Base-by-base conservation (phyloP, 2,329 filamentous ascomycete species). In the Daldinia eschscholtzii region DNA sequence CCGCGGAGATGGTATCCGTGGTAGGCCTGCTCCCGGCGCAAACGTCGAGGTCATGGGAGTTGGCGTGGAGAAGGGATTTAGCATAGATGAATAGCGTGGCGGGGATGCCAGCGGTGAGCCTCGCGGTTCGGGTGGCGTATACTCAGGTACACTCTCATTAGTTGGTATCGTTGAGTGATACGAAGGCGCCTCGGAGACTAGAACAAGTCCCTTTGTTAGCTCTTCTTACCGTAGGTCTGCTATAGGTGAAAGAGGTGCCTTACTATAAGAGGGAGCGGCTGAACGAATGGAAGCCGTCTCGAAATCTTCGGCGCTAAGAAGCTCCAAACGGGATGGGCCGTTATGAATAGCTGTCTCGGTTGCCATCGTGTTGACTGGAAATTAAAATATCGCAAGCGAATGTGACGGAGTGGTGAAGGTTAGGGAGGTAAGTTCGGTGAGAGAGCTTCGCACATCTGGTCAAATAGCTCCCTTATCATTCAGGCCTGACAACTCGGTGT, bases 221-320 rank as follows among this genome's bases (percentile, higher is more conserved):
- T 55, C 12, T 57, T 60, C 53, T 35, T 52, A 42, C 35, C n/a
- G n/a, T 55, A 39, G 12, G 28, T 53, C n/a, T 35, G 23, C 6
- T 41, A 18, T 23, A 20, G n/a, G 42, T 6, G 23, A 30, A 42
- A 28, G 26, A 52, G n/a, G 39, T 55, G 63, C 61, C 86, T 83
- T 73, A 89, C 87, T 83, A 77, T 92, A 92, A 9, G 90, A 92
- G 44, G 90, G 90, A n/a, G 89, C 89, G 6, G 86, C 86, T 18
- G 89, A 92, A 72, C 83, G 88, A 68, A 92, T 86, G 9, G 90
- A 92, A 6, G 87, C 85, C 23, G 89, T 91, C 74, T 92, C 90
- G 65, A 90, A 88, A 76, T 92, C 89, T 67, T 88, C 86, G 5
- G 80, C 74, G 71, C 76, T 79, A 64, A 84, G 71, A 6, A 73